A percentile compares a stretch with the other conserved stretches of the same genome.
phyloP scores from a whole-genome alignment of 1,139 yeast genomes.

The Geotrichum restrictum region DNA sequence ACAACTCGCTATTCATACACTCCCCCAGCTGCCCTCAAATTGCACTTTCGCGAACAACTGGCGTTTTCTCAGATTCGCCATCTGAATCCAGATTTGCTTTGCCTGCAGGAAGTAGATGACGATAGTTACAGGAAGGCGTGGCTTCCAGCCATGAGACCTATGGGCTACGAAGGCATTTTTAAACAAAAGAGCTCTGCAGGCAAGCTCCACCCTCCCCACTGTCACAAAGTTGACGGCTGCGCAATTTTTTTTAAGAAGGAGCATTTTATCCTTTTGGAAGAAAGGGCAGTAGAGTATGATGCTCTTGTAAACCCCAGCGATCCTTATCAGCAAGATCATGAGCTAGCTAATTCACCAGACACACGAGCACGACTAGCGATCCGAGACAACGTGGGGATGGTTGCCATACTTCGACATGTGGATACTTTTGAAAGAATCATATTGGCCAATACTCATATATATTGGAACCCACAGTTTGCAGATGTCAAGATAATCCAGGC shows the following conservation, averaged over 20 bases:
- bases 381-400: neutral
- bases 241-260: neutral
- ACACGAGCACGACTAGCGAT: neutral
- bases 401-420: neutral
- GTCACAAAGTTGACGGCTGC: constrained; percentile 1
- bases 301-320: neutral
- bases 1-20: neutral
- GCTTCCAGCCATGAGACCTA: neutral
- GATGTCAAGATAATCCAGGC: constrained; percentile 61
- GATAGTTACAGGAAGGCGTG: neutral
- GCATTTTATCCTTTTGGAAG: neutral
- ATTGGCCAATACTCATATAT: constrained; percentile 59
- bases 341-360: neutral
- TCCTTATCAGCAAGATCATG: neutral
- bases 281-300: neutral
- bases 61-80: constrained; percentile 8
- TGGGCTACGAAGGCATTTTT: constrained; percentile 1
- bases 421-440: neutral
- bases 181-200: neutral
- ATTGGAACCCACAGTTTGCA: constrained; percentile 95
- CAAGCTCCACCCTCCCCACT: neutral
- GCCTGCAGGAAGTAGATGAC: constrained; percentile 10
- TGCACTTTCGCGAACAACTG: neutral
- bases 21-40: neutral
- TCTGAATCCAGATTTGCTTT: constrained; percentile 10